Evolutionary conservation across 1,284 basidiomycete genomes (phyloP), one percentile per base, ranked within the genome.

Genomic region (Heterobasidion occidentale): DNA sequence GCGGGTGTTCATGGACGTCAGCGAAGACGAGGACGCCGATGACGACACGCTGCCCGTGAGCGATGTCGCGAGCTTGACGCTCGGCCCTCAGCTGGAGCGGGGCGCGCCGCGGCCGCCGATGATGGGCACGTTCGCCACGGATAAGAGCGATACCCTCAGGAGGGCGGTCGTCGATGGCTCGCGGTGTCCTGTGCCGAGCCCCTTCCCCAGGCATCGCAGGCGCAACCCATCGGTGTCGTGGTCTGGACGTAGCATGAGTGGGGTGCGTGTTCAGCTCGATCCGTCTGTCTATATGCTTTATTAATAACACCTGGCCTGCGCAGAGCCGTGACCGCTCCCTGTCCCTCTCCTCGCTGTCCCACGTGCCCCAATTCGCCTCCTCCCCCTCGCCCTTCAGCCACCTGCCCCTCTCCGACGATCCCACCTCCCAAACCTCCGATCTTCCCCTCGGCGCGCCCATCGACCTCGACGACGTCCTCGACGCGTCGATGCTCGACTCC

Each of bases 401-500:
- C 67, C 36, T 61, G 65, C 36, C 64, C 68, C 9, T 70, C 72
- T 52, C 51, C 38, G 51, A 42, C 9, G 35, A 51, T 38, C 36
- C 50, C 35, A n/a, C 12, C 12, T 38, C 50, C 15, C 53, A 44
- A 72, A 73, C 50, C 72, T 71, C 17, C 60, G 33, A 65, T 67
- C 12, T 58, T 66, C 47, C 68, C 67, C 15, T 72, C 73, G 46
- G 69, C 78, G n/a, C 77, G 81, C 73, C 80, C 9, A 84, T 91
- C 52, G 78, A 83, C 54, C 76, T 91, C n/a, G 81, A 89, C 62
- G 88, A 92, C 61, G 88, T 92, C n/a, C 74, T 92, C 38, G 86
- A 92, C 58, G 74, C 83, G 1, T 82, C 88, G 0, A 80, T 88
- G 68, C 73, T 91, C 14, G 80, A 83, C 60, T 73, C 78, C 5